phyloP scores from a whole-genome alignment of 2,329 filamentous ascomycete species.

The Colletotrichum spaethianum region DNA sequence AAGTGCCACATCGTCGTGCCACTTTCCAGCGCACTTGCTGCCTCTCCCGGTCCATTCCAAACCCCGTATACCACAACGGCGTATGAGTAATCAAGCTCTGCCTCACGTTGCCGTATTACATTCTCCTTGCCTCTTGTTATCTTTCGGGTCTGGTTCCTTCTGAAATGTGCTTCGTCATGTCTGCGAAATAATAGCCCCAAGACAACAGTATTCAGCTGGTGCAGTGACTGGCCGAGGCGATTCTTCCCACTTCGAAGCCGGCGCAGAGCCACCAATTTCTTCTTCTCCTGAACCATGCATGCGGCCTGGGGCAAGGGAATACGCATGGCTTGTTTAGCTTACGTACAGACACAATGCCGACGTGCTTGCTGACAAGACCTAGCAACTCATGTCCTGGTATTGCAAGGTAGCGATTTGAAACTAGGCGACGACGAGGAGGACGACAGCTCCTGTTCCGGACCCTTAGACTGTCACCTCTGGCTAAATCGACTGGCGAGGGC shows the following conservation, averaged over 20 bases:
- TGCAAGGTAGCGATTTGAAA: too few relatives aligned
- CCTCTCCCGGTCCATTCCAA: neutral
- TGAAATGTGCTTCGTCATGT: neutral
- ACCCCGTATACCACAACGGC: neutral
- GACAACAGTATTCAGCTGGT: neutral
- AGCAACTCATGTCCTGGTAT: too few relatives aligned
- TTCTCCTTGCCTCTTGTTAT: neutral
- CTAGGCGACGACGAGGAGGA: too few relatives aligned
- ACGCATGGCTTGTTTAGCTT: too few relatives aligned
- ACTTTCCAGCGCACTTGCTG: neutral
- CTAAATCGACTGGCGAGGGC: neutral
- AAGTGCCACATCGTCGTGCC: neutral
- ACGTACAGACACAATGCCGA: too few relatives aligned
- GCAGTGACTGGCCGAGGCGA: neutral
- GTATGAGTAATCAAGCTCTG: neutral
- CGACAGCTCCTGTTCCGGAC: too few relatives aligned
- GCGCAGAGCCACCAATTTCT: too few relatives aligned
- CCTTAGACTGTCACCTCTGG: neutral
- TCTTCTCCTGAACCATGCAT: too few relatives aligned
- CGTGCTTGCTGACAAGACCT: too few relatives aligned
- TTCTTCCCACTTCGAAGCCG: neutral
- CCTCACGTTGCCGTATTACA: neutral
- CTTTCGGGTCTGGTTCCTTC: neutral
- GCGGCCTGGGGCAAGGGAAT: too few relatives aligned
- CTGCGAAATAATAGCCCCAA: neutral